phyloP scores from a whole-genome alignment of 2,329 filamentous ascomycete genomes.

The Ploettnerulaceae sp. region DNA sequence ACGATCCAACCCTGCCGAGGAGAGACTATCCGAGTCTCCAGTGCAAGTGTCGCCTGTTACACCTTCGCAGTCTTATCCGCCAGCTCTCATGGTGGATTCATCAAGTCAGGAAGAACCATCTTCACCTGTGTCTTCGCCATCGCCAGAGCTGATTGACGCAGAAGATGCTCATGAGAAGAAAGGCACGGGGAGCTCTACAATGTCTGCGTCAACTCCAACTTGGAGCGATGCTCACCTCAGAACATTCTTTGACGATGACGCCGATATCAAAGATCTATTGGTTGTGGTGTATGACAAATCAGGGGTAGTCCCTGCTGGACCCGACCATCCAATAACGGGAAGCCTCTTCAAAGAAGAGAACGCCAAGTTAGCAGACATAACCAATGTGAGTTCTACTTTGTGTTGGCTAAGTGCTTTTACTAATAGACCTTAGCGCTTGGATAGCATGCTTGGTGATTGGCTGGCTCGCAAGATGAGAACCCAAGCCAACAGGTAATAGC shows the following conservation, averaged over 20 bases:
- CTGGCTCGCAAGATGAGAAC: constrained; percentile 63
- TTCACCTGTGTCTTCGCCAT: constrained; percentile 59
- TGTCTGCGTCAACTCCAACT: constrained; percentile 53
- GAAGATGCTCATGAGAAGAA: constrained; percentile 37
- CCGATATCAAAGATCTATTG: constrained; percentile 83
- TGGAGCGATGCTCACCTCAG: constrained; percentile 88
- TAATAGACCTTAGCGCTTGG: constrained; percentile 58
- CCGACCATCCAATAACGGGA: constrained; percentile 80
- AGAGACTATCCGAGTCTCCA: constrained; percentile 62
- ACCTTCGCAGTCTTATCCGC: constrained; percentile 47
- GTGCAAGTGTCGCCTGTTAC: constrained; percentile 58
- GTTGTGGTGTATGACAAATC: constrained; percentile 90
- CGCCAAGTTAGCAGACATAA: constrained; percentile 80
- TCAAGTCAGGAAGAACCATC: constrained; percentile 65
- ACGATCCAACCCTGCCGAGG: constrained; percentile 33
- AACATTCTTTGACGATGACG: constrained; percentile 85
- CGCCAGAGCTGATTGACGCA: constrained; percentile 53
- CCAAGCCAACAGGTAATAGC: constrained; percentile 26
- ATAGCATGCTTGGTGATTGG: constrained; percentile 81
- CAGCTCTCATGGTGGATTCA: constrained; percentile 63
- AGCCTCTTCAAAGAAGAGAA: constrained; percentile 83
- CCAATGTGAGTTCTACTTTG: constrained; percentile 50
- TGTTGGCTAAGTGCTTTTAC: constrained; percentile 19
- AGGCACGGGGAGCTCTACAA: constrained; percentile 45
- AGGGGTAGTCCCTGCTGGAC: constrained; percentile 69